phyloP scores from a whole-genome alignment of 139 green algal species.

The Diplosphaera chodatii region DNA sequence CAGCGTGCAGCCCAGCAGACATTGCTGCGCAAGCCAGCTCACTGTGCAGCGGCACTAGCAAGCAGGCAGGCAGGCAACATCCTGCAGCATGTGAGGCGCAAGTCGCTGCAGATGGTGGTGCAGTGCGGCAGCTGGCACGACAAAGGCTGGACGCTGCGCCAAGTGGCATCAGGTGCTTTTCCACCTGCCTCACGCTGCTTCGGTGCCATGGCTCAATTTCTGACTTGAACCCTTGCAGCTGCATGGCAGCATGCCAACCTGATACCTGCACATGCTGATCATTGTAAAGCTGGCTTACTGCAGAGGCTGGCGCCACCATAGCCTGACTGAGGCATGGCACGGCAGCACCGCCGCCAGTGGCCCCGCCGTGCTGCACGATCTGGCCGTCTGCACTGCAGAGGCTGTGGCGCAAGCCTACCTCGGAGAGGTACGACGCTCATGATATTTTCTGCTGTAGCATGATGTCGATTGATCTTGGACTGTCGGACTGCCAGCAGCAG shows the following conservation, averaged over 20 bases:
- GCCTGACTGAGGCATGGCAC: neutral
- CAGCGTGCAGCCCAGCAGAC: neutral
- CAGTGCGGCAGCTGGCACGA: neutral
- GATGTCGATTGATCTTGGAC: no score
- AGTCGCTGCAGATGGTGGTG: neutral
- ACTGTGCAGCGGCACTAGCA: no score
- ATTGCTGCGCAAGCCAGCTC: no score
- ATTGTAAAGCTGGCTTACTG: neutral
- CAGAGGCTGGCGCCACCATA: neutral
- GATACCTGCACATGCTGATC: no score
- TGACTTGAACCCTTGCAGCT: no score
- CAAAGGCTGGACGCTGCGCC: neutral
- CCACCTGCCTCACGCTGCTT: no score
- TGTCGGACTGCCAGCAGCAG: no score
- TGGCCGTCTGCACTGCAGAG: conserved; percentile 37
- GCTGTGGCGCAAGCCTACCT: conserved; percentile 40
- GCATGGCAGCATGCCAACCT: no score
- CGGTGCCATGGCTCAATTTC: no score
- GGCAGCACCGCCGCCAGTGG: neutral
- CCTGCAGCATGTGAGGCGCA: no score
- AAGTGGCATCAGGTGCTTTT: neutral
- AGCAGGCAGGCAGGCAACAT: neutral
- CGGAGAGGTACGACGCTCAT: conserved; percentile 14
- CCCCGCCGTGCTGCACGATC: conserved; percentile 37
- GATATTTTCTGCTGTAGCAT: no score